Conservation (phyloP, 2,329 filamentous ascomycete genomes). For the Penicillium nordicum region DNA sequence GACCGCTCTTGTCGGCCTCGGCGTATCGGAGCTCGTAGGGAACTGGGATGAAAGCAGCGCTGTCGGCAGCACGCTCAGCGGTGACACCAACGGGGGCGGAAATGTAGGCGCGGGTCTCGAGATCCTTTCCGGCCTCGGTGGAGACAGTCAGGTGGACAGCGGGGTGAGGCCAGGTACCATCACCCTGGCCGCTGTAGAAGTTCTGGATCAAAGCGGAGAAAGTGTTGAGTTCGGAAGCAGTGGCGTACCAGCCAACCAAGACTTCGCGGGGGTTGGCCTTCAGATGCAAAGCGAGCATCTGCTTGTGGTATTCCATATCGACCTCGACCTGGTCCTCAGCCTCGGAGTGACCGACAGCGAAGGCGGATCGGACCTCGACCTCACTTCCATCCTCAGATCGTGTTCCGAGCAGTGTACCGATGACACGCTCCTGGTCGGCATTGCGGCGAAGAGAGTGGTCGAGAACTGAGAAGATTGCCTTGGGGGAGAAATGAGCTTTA, state of each 20-base stretch:
- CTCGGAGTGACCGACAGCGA: conserved; percentile 97
- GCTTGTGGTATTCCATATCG: conserved; percentile 99
- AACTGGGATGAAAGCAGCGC: conserved; percentile 95
- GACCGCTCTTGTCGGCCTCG: conserved; percentile 70
- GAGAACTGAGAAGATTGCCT: conserved; percentile 65
- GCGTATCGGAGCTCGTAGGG: conserved; percentile 90
- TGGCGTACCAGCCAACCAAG: conserved; percentile 97
- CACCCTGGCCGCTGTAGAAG: conserved; percentile 96
- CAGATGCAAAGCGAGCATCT: conserved; percentile 93
- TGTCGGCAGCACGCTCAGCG: conserved; percentile 89
- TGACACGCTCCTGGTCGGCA: conserved; percentile 89
- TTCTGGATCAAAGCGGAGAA: conserved; percentile 99
- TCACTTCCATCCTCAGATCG: conserved; percentile 96
- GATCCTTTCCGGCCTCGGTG: conserved; percentile 81
- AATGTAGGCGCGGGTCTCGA: conserved; percentile 91
- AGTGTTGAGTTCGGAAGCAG: conserved; percentile 92
- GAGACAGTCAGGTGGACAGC: conserved; percentile 94
- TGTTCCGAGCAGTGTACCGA: conserved; percentile 88
- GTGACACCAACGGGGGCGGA: conserved; percentile 92
- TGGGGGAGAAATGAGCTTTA: conserved; percentile 16
- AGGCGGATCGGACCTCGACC: conserved; percentile 92
- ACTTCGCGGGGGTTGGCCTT: conserved; percentile 92
- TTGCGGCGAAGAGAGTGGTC: conserved; percentile 94
- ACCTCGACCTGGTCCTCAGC: conserved; percentile 98
- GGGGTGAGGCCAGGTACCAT: conserved; percentile 96